Conservation (phyloP, 1,284 basidiomycete genomes). For the Puccinia hordei region DNA sequence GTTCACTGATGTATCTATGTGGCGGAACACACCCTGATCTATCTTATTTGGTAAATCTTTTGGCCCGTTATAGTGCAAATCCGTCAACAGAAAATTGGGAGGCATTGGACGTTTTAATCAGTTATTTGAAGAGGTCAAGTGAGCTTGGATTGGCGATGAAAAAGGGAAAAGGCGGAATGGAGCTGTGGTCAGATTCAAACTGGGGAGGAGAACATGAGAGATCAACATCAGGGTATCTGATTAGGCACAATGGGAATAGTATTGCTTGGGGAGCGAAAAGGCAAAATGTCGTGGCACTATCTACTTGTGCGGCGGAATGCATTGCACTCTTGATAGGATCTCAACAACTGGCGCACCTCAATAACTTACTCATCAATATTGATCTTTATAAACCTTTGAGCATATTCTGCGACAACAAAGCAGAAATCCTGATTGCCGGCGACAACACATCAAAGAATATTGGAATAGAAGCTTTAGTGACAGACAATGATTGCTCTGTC, state of each 20-base stretch:
- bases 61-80: neutral
- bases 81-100: constrained; percentile 20
- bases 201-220: constrained; percentile 33
- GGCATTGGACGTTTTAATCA: neutral
- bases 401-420: constrained; percentile 15
- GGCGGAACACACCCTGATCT: constrained; percentile 13
- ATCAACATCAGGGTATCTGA: neutral
- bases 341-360: neutral
- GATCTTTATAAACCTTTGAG: neutral
- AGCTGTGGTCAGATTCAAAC: constrained; percentile 16
- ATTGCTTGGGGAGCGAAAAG: constrained; percentile 16
- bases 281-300: constrained; percentile 7
- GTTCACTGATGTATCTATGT: neutral
- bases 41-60: neutral
- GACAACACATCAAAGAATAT: constrained; percentile 18
- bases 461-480: too few species aligned
- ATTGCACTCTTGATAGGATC: neutral
- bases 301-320: constrained; percentile 14
- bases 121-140: neutral
- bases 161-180: neutral
- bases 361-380: neutral
- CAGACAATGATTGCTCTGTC: too few species aligned
- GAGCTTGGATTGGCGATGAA: neutral
- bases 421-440: neutral
- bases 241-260: neutral